Evolutionary conservation across 2,329 filamentous ascomycete genomes (phyloP), one percentile per base, ranked within the genome.

Genomic region (Alternaria arborescens): DNA sequence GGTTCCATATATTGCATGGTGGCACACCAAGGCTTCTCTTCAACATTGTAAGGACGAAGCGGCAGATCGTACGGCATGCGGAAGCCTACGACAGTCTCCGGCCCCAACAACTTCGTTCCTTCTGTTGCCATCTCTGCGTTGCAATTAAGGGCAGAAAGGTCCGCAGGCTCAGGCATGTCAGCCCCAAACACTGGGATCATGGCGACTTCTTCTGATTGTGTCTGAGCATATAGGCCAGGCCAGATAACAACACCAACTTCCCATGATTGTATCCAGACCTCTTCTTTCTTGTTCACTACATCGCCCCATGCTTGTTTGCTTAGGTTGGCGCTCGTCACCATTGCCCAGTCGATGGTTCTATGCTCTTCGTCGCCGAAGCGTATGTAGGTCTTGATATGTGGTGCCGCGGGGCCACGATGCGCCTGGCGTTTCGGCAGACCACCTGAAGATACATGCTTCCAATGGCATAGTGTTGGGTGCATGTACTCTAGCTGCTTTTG

Each of bases 301-400:
- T 90, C 88, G 1, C 93, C 93, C 94, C 93, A 97, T 0, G 93
- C 93, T 78, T 97, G 93, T 62, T 89, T 94, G 2, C 91, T 95
- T 3, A 97, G 77, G 68, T 97, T 97, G n/a, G 93, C 93, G n/a
- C 91, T 95, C 0, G 92, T 96, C 2, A 96, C 76, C 65, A 97
- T 83, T 2, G 91, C 92, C 94, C 93, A 97, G 72, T 95, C 91
- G 40, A 96, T 88, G 0, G 79, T 77, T 2, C 70, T 74, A 18
- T 80, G 71, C n/a, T 76, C 30, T 1, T 53, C 34, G 51, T 82
- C 75, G n/a, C 55, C 59, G 69, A 85, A 93, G 5, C 91, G 87
- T 44, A 94, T 88, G 71, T 95, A 97, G 0, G 93, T 97, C 77
- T 97, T 97, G 74, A 97, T 91, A 69, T 97, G 93, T 0, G 93